Base-by-base conservation (phyloP, 495 filamentous ascomycete genomes). In the Penicillium atrosanguineum region DNA sequence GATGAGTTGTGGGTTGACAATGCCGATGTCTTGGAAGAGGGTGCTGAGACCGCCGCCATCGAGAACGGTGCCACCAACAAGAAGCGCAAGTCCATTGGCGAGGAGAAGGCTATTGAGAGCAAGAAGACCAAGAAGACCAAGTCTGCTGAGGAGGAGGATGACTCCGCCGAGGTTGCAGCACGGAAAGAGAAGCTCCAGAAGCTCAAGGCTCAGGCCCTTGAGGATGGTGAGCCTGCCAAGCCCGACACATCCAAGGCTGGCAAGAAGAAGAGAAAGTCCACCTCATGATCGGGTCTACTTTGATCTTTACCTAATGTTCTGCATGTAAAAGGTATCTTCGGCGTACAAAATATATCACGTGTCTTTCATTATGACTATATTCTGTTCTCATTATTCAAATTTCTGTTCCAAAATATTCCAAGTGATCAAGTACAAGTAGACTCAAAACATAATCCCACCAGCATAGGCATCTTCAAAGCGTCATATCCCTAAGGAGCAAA, bases 1-100 rank as follows among this genome's bases (percentile, higher is more conserved):
- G 83, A 86, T 62, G 89, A 97, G 75, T 72, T 98, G 47, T 98
- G 92, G 90, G 73, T 87, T 29, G 87, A 90, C 46, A 87, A 92
- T 57, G 76, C 70, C 19, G 88, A 95, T 69, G 86, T 97, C 6
- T 70, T 95, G 60, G 83, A 82, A 47, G 68, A 81, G 40, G 75
- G 74, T 46, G 75, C 77, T 29, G 79, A 79, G 53, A 60, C 63
- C 20, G 69, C 71, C 46, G 67, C 74, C 43, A 68, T 69, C 21
- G 82, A 83, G 65, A 76, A 76, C 20, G 42, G 36, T 62, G 71
- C 75, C 52, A 85, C 79, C 50, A 75, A 73, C 52, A 89, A 86
- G 81, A 90, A 91, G 79, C 79, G 87, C 60, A 79, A 79, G 65
- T 68, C 60, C 78, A 68, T 49, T 69, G 50, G 55, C 65, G 83